These are phyloP conservation scores for Debaryomyces robertsiae DNA, from an alignment of 1,139 yeast species.

Conservation along the genomic window DNA sequence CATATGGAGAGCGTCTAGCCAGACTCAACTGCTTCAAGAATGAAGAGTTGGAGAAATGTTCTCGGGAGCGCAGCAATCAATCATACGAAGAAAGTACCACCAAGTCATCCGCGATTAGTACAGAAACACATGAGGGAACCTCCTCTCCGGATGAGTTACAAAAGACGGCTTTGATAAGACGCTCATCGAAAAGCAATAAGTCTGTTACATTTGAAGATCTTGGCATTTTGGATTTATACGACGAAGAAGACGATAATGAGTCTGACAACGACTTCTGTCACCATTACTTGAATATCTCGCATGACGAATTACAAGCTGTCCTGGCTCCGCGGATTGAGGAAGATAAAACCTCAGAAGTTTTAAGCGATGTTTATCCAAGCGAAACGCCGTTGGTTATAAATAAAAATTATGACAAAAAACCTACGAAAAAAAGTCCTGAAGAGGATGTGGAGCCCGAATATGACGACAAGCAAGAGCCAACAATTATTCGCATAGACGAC, in stretches of 20 bases:
- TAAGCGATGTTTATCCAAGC: conserved; percentile 45
- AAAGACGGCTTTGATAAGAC: background rate
- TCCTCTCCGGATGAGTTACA: no score
- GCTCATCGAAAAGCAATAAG: conserved; percentile 37
- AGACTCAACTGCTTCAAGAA: conserved; percentile 90
- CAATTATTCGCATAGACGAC: background rate
- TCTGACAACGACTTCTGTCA: conserved; percentile 22
- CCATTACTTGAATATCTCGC: conserved; percentile 25
- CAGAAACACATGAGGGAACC: no score
- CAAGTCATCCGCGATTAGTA: no score
- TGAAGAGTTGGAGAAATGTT: conserved; percentile 62
- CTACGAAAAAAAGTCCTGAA: background rate
- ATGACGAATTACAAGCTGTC: conserved; percentile 20
- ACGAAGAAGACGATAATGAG: conserved; percentile 19
- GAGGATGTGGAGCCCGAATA: background rate
- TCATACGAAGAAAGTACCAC: no score
- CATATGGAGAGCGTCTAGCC: conserved; percentile 88
- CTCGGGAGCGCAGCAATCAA: conserved; percentile 17
- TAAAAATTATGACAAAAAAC: conserved; percentile 21
- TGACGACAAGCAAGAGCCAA: background rate
- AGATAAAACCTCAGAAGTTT: conserved; percentile 38
- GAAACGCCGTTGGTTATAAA: conserved; percentile 43
- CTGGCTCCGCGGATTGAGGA: conserved; percentile 22
- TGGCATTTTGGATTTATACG: conserved; percentile 30
- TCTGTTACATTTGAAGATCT: conserved; percentile 47